These are phyloP conservation scores for Geranium brycei DNA, from an alignment of 345 rosid species.

Conservation along the genomic window DNA sequence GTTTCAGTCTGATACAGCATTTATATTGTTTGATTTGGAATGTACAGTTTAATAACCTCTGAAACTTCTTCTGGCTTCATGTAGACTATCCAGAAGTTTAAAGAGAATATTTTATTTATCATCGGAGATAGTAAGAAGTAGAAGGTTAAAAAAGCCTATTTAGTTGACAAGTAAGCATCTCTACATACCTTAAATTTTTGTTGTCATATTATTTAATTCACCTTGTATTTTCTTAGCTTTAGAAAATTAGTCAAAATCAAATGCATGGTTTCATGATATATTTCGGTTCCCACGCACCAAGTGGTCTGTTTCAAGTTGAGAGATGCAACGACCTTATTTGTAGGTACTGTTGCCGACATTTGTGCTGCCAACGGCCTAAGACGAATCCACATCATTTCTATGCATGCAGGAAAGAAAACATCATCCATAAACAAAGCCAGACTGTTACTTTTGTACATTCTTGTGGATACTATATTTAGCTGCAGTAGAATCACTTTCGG, in stretches of 20 bases:
- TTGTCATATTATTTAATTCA: not conserved
- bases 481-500: too few relatives aligned
- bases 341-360: not conserved
- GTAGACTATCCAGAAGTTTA: slow-evolving; percentile 48
- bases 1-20: slow-evolving; percentile 1
- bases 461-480: not conserved
- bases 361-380: not conserved
- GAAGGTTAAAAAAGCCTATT: slow-evolving; percentile 6
- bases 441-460: not conserved
- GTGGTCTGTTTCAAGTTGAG: too few relatives aligned
- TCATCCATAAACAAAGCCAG: not conserved
- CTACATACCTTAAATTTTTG: not conserved
- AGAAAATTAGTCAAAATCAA: not conserved
- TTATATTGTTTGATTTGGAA: slow-evolving; percentile 1
- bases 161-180: slow-evolving; percentile 14
- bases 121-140: slow-evolving; percentile 29
- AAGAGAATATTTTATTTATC: slow-evolving; percentile 42
- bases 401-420: not conserved
- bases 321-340: too few relatives aligned
- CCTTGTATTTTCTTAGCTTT: not conserved
- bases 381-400: not conserved
- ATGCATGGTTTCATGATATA: too few relatives aligned
- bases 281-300: too few relatives aligned
- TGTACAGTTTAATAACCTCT: not conserved
- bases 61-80: slow-evolving; percentile 5